Conservation (phyloP, 306 rosid species). For the Rosa rugosa region DNA sequence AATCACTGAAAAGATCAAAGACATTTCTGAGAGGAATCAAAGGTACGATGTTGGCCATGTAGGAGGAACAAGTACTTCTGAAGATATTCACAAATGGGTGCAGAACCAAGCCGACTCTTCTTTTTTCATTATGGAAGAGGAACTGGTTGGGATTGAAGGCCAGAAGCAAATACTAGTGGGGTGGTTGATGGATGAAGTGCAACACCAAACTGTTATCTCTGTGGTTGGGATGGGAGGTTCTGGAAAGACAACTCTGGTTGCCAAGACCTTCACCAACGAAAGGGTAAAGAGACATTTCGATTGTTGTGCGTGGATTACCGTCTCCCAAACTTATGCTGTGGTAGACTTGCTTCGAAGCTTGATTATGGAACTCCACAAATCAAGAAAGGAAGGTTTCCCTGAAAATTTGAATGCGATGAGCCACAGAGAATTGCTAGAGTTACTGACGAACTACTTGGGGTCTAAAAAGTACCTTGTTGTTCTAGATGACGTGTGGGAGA, state of each 20-base stretch:
- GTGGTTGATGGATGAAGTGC: background rate
- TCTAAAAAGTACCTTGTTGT: background rate
- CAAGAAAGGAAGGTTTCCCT: background rate
- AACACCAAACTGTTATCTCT: background rate
- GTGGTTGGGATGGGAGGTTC: background rate
- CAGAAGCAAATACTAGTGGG: background rate
- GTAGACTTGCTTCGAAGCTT: background rate
- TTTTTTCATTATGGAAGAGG: background rate
- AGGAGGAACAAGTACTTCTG: background rate
- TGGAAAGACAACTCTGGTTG: background rate
- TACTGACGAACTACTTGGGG: background rate
- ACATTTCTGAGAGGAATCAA: background rate
- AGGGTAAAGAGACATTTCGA: background rate
- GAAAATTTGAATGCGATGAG: background rate
- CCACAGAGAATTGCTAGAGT: background rate
- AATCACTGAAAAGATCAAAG: background rate
- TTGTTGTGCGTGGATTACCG: background rate
- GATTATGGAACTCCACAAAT: background rate
- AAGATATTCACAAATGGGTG: background rate
- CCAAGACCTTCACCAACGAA: background rate
- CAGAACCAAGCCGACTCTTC: background rate
- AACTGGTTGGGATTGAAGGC: background rate
- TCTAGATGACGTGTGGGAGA: background rate
- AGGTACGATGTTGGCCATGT: background rate
- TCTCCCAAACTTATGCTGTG: background rate